Evolutionary conservation across 805 yeast species (phyloP), one percentile per base, ranked within the genome.

Genomic region (Teunomyces barrocoloradensis): DNA sequence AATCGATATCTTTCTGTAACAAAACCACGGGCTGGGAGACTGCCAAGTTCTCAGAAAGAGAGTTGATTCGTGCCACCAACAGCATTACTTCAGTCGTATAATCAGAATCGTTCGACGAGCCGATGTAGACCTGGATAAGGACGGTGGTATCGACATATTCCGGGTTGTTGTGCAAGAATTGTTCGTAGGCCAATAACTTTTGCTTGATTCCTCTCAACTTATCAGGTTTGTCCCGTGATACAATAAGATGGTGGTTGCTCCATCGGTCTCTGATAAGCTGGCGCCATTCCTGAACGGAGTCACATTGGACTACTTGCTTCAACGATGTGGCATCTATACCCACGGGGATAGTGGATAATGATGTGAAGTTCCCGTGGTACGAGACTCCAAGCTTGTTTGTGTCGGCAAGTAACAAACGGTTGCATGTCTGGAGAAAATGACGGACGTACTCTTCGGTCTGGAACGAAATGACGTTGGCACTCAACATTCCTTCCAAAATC

Each of bases 391-490:
- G 69, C 21, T 78, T 80, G 42, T 79, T 78, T n/a, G 87, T 81
- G 66, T 92, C 97, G 0, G 95, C 90, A 54, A 90, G 80, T 30
- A 94, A 68, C 30, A 94, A 73, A 46, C 96, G 75, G 55, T 86
- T 88, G 57, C 96, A 83, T 2, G 97, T 89, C 68, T 92, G 97
- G 47, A 87, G 70, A 66, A 94, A 94, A 66, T 94, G 99, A 59
- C 96, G 82, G 21, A 90, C 95, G 57, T 91, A 92, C 65, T 94
- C 99, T 25, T 84, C 84, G 9, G 92, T 91, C 65, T 94, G 99
- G 71, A 94, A 91, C 2, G 91, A 83, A 40, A 94, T 79, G 48
- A 86, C 81, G 60, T 89, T 89, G 1, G 98, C 90, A 10, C 96
- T 98, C 27, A 94, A 71, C 69, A 92, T 75, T 17, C 99, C 99